Conservation (phyloP, 306 rosid species). For the Trichosanthes cucumerina region DNA sequence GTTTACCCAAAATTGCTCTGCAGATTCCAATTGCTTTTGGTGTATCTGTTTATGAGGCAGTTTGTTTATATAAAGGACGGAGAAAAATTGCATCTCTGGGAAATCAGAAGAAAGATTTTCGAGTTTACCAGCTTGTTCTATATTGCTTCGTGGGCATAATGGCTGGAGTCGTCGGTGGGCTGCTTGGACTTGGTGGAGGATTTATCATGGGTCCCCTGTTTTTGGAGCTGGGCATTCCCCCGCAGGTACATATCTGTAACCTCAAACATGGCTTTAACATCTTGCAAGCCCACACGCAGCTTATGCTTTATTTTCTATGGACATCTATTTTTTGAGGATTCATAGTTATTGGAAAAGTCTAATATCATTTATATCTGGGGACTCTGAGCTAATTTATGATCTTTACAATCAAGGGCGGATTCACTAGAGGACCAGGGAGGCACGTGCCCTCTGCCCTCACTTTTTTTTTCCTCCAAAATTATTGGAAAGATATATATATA, state of each 20-base stretch:
- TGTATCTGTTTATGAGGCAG: conserved; percentile 72
- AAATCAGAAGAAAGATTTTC: conserved; percentile 30
- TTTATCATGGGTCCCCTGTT: conserved; percentile 92
- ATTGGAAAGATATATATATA: background rate
- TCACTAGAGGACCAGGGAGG: background rate
- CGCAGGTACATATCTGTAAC: conserved; percentile 46
- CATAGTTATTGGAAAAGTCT: background rate
- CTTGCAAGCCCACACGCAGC: background rate
- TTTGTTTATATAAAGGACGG: conserved; percentile 56
- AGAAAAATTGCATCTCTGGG: conserved; percentile 63
- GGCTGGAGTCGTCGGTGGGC: conserved; percentile 86
- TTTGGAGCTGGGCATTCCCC: conserved; percentile 88
- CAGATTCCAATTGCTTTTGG: conserved; percentile 78
- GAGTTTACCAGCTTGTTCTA: conserved; percentile 36
- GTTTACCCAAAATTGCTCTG: conserved; percentile 5
- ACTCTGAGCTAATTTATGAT: background rate
- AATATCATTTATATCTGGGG: background rate
- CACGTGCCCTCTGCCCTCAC: background rate
- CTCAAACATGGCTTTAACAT: background rate
- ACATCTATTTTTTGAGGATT: background rate
- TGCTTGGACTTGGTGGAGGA: conserved; percentile 96
- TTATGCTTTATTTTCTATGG: background rate
- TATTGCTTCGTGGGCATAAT: conserved; percentile 55
- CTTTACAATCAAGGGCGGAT: background rate
- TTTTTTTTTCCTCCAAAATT: no score